Evolutionary conservation across 2,329 filamentous ascomycete genomes (phyloP).

Genomic region (Trichophyton benhamiae): DNA sequence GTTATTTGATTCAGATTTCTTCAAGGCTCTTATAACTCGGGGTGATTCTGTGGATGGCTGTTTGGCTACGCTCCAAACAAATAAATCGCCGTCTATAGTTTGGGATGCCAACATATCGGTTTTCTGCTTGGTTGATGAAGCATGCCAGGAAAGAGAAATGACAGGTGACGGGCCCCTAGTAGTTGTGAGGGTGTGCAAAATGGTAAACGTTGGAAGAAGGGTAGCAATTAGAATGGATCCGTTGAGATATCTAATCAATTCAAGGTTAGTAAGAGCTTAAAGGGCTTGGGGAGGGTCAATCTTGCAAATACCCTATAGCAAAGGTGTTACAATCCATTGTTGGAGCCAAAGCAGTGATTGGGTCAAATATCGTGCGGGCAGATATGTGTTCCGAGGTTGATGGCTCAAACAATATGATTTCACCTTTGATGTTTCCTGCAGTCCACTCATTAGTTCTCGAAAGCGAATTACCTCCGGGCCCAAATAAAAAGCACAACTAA

Average conservation of each 20-base stretch:
- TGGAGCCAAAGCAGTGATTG: constrained; percentile 85
- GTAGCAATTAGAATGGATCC: constrained; percentile 84
- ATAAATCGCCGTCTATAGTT: constrained; percentile 77
- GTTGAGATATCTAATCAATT: constrained; percentile 61
- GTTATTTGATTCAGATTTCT: constrained; percentile 60
- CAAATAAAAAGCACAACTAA: constrained; percentile 34
- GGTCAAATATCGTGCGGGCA: constrained; percentile 81
- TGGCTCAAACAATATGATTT: constrained; percentile 88
- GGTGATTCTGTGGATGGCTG: constrained; percentile 58
- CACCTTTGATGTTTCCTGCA: constrained; percentile 79
- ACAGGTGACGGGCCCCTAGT: constrained; percentile 76
- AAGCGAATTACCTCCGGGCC: not conserved
- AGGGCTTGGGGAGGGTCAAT: not conserved
- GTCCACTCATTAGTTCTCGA: constrained; percentile 11
- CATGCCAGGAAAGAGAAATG: constrained; percentile 82
- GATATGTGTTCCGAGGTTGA: constrained; percentile 87
- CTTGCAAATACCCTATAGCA: constrained; percentile 66
- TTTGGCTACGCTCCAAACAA: constrained; percentile 95
- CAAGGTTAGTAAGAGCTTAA: constrained; percentile 6
- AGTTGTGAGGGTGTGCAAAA: constrained; percentile 81
- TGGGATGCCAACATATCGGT: constrained; percentile 96
- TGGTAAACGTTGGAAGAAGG: constrained; percentile 82
- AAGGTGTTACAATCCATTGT: constrained; percentile 84
- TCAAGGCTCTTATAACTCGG: constrained; percentile 78
- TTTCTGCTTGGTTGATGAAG: constrained; percentile 87